Base-by-base conservation (phyloP, 495 filamentous ascomycete genomes). In the Trichoderma parareesei region DNA sequence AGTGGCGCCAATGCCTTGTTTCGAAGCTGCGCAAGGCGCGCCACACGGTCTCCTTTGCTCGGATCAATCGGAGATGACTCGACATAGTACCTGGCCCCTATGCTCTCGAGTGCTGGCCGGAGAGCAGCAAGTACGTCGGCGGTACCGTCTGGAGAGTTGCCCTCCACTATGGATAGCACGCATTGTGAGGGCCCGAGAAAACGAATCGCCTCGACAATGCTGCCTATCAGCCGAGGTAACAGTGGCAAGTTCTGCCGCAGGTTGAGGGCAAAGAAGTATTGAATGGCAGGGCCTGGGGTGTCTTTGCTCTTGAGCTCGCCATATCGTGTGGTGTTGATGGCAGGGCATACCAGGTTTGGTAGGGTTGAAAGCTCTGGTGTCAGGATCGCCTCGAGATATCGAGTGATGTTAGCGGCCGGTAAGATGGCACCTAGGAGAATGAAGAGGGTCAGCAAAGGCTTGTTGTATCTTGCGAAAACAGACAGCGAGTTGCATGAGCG, bases 211-310 rank as follows among this genome's bases (percentile, higher is more conserved):
- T 81, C 74, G 33, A 85, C 64, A 44, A 81, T 69, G 40, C 73
- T 74, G 27, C 76, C 72, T 63, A 85, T 72, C 11, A 84, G 69
- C 16, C 76, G 75, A n/a, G 81, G 78, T 35, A 83, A 75, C 18
- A 83, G 55, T 33, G 60, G 43, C 5, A 74, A 61, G 49, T 72
- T 74, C 69, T 83, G 71, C 40, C 73, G 71, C 11, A 83, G 71
- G 62, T 83, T 71, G 46, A 85, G 69, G 11, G 81, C 81, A 55
- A 85, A 82, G 66, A 81, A 78, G 65, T 81, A 83, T 57, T 57
- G 53, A 37, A 57, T 57, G 37, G 27, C 53, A 10, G 53, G 53
- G 14, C 37, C 27, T 20, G 27, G 9, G 9, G 53, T 6, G 8
- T 9, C 9, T 57, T 37, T 57, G 53, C 53, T 57, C 53, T 57